Evolutionary conservation across 768 basidiomycete genomes (phyloP).

Genomic region (Zangia roseola): DNA sequence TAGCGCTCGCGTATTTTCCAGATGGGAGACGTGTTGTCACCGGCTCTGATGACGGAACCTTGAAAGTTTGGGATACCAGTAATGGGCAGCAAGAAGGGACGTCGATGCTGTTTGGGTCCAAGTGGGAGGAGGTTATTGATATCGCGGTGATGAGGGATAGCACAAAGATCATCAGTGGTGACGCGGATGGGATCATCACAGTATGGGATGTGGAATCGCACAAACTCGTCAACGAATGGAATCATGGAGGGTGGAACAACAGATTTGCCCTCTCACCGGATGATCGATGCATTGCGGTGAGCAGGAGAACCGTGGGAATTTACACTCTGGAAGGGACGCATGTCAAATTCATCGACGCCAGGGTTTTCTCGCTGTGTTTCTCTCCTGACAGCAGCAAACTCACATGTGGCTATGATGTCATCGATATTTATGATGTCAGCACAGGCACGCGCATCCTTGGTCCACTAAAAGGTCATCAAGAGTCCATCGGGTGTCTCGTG

Average conservation of each 20-base stretch:
- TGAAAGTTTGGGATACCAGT: neutral
- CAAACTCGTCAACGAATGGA: neutral
- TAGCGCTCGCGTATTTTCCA: neutral
- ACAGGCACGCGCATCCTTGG: too few species aligned
- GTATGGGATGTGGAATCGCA: conserved; percentile 1
- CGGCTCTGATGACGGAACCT: neutral
- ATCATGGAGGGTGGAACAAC: neutral
- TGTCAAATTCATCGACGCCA: too few species aligned
- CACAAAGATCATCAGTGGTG: neutral
- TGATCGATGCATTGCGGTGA: neutral
- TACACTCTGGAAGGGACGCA: neutral
- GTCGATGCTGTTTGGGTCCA: neutral
- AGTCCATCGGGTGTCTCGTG: neutral
- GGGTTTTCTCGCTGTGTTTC: too few species aligned
- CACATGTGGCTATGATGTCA: too few species aligned
- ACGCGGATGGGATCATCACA: neutral
- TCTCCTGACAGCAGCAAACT: too few species aligned
- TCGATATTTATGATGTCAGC: too few species aligned
- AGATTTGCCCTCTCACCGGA: neutral
- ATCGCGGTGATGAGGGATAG: neutral
- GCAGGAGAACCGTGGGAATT: neutral
- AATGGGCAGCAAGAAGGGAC: neutral
- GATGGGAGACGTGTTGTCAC: neutral
- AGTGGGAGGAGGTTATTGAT: too few species aligned
- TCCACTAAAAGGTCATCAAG: neutral